Percentiles rank a stretch among this genome's conserved stretches.
Evolutionary conservation across 2,329 filamentous ascomycete species (phyloP).

Genomic region (Paracorniculantispora psalliotae): DNA sequence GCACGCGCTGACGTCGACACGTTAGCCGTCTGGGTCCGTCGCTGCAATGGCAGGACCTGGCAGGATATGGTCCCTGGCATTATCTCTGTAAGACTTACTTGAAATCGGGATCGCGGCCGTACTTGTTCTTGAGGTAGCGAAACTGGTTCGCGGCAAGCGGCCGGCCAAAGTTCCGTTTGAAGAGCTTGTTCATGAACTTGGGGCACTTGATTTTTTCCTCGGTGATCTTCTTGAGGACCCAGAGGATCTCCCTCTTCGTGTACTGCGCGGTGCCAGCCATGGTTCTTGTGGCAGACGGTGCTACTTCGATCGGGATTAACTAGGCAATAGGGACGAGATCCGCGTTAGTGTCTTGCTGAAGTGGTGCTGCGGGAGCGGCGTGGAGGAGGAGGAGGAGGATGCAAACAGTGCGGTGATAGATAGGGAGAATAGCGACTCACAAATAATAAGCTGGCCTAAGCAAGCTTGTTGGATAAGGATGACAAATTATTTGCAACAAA

Average conservation of each 20-base stretch:
- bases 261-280: slow-evolving; percentile 34
- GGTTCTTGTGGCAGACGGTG: not conserved
- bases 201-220: slow-evolving; percentile 19
- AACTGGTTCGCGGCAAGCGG: not conserved
- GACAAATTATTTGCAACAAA: not conserved
- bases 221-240: slow-evolving; percentile 27
- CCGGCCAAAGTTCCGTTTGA: not conserved
- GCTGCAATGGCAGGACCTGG: not conserved
- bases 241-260: slow-evolving; percentile 30
- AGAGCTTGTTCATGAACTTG: slow-evolving; percentile 18
- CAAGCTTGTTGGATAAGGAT: not conserved
- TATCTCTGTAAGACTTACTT: not conserved
- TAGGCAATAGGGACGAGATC: not conserved
- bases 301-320: not conserved
- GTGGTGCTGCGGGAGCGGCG: not conserved
- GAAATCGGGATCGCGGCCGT: not conserved
- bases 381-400: not conserved
- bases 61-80: not conserved
- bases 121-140: not conserved
- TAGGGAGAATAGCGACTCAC: not conserved
- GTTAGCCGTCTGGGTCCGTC: not conserved
- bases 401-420: not conserved
- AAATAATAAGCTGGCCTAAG: not conserved
- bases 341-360: not conserved
- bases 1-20: too few relatives aligned